Evolutionary conservation across 1,284 basidiomycete species (phyloP), one percentile per base, ranked within the genome.

Genomic region (Ustilago trichophora): DNA sequence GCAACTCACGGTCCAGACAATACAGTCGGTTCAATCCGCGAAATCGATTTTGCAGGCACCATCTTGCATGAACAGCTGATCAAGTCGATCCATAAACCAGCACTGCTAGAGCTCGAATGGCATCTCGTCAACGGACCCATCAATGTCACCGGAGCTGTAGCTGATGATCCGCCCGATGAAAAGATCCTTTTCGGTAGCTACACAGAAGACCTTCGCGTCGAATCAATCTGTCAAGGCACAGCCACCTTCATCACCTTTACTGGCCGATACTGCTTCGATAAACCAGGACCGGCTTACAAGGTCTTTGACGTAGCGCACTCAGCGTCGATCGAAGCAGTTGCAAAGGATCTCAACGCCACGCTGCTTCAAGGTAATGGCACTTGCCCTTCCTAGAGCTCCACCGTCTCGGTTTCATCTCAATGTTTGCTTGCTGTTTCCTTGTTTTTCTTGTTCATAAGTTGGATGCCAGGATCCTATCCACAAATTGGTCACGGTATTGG

Each of bases 41-140:
- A 60, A 26, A 60, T 60, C 34, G 57, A 60, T 19, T 60, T 60
- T 31, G 26, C 57, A 1, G 57, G 57, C 10, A 60, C 58, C 11
- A 54, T 60, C 35, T 42, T 60, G 18, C 57, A 60, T 22, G 57
- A 60, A 24, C 49, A 60, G 44, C 40, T 60, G 15, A 53, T 60
- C 57, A 60, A 60, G 40, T 60, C 22, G 12, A 53, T 18, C 10
- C 44, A 26, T 40, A 60, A 48, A 26, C 45, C 57, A 7, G 44
- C 57, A 2, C 37, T 52, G 16, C 49, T 60, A 26, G 57, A 60
- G 49, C 44, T 60, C 18, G 40, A 60, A 35, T 60, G 57, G 57
- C 49, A 60, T 12, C 57, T 60, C 19, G 50, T 53, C 50, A 60
- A 60, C 24, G 57, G 57, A 0, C 57, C 57, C 6, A 60, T 60